Evolutionary conservation across 1,139 yeast genomes (phyloP).

Genomic region (Yamadazyma epiphylla): DNA sequence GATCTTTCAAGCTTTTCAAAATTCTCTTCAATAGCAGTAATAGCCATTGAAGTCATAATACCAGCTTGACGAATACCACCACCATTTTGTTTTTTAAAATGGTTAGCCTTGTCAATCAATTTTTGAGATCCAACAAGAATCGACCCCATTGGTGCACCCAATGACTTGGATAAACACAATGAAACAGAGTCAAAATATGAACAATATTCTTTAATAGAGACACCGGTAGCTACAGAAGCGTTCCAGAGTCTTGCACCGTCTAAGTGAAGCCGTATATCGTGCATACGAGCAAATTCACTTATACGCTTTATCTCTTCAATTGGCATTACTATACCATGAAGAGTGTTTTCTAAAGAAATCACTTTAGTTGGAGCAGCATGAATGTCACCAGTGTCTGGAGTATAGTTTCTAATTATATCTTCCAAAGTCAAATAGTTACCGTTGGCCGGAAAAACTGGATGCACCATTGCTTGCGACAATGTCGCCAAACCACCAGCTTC

Average conservation of each 20-base stretch:
- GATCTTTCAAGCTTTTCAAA: slow-evolving; percentile 41
- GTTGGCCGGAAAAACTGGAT: slow-evolving; percentile 36
- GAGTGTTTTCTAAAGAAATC: slow-evolving; percentile 43
- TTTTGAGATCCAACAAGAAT: slow-evolving; percentile 32
- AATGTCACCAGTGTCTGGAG: slow-evolving; percentile 48
- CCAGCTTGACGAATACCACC: slow-evolving; percentile 50
- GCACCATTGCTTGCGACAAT: slow-evolving; percentile 44
- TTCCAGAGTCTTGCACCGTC: slow-evolving; percentile 51
- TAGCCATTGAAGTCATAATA: slow-evolving; percentile 29
- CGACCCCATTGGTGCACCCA: slow-evolving; percentile 48
- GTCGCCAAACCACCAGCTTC: slow-evolving; percentile 48
- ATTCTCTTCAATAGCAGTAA: slow-evolving; percentile 38
- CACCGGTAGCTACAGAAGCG: slow-evolving; percentile 40
- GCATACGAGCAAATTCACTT: slow-evolving; percentile 30
- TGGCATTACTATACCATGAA: slow-evolving; percentile 44
- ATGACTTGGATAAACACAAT: slow-evolving; percentile 41
- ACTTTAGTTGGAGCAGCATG: slow-evolving; percentile 47
- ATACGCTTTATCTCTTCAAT: slow-evolving; percentile 38
- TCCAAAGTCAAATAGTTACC: slow-evolving; percentile 36
- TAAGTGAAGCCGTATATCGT: slow-evolving; percentile 35
- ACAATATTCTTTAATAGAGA: slow-evolving; percentile 35
- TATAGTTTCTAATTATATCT: slow-evolving; percentile 32
- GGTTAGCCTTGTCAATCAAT: slow-evolving; percentile 41
- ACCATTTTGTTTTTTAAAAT: slow-evolving; percentile 45
- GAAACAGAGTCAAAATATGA: slow-evolving; percentile 42